Conservation (phyloP, 805 yeast species). For the Candida tibetensis region DNA sequence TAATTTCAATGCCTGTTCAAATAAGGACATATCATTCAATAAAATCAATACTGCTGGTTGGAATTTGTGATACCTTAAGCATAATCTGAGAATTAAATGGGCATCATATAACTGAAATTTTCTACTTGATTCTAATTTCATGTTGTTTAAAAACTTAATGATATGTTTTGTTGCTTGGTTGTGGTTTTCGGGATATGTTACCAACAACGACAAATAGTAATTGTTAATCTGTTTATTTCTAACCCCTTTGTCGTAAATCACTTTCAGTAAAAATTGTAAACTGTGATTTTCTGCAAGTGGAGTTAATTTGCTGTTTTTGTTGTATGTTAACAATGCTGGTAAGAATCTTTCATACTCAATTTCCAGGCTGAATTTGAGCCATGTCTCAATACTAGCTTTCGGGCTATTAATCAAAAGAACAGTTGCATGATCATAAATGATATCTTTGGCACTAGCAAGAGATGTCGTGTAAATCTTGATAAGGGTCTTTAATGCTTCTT, state of each 20-base stretch:
- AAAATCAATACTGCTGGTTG: conserved; percentile 74
- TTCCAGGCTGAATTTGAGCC: conserved; percentile 55
- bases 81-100: conserved; percentile 72
- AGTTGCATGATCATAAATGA: conserved; percentile 67
- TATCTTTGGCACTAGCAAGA: conserved; percentile 15
- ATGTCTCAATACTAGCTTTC: conserved; percentile 64
- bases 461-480: conserved; percentile 42
- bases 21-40: conserved; percentile 58
- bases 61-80: conserved; percentile 55
- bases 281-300: conserved; percentile 57
- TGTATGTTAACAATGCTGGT: conserved; percentile 74
- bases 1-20: conserved; percentile 76
- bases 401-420: conserved; percentile 69
- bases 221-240: conserved; percentile 57
- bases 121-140: conserved; percentile 17
- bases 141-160: conserved; percentile 25
- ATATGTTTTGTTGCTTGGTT: conserved; percentile 29
- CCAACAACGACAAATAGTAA: conserved; percentile 64
- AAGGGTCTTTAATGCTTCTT: conserved; percentile 59
- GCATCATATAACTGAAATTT: conserved; percentile 48
- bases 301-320: conserved; percentile 42
- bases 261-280: conserved; percentile 57
- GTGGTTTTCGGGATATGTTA: conserved; percentile 35
- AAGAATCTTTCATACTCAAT: conserved; percentile 63
- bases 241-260: conserved; percentile 40